Conservation (phyloP, 192 early-diverging fungal genomes). For the Diversispora eburnea region DNA sequence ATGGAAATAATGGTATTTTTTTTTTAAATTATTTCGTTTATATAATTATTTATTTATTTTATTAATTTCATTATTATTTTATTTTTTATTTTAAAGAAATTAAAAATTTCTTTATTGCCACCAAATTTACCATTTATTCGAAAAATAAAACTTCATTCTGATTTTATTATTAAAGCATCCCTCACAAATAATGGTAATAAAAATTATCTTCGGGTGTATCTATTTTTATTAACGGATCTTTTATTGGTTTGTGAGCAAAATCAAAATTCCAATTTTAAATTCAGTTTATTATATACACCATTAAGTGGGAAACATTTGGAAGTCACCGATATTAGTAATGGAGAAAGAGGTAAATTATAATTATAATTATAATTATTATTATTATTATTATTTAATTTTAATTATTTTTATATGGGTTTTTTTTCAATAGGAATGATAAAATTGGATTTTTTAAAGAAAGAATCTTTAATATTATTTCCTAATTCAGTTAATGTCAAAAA, state of each 20-base stretch:
- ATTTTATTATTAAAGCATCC: no score
- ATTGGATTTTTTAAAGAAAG: conserved; percentile 8
- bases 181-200: no score
- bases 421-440: conserved; percentile 10
- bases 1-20: conserved; percentile 44
- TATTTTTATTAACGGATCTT: no score
- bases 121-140: no score
- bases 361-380: background rate
- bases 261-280: conserved; percentile 28
- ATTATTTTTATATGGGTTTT: background rate
- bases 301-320: conserved; percentile 43
- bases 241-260: conserved; percentile 23
- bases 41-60: no score
- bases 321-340: conserved; percentile 34
- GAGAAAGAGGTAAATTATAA: conserved; percentile 32
- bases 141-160: no score
- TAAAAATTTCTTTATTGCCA: no score
- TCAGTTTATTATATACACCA: conserved; percentile 48
- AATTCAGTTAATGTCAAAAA: background rate
- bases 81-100: no score
- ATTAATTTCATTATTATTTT: no score
- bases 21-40: no score
- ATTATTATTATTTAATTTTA: background rate
- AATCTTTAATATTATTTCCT: conserved; percentile 7
- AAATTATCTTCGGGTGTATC: no score